Percentiles rank a stretch among this genome's conserved stretches.
Conservation (phyloP, 352 stramenopile genomes). For the Phytophthora hybrid region DNA sequence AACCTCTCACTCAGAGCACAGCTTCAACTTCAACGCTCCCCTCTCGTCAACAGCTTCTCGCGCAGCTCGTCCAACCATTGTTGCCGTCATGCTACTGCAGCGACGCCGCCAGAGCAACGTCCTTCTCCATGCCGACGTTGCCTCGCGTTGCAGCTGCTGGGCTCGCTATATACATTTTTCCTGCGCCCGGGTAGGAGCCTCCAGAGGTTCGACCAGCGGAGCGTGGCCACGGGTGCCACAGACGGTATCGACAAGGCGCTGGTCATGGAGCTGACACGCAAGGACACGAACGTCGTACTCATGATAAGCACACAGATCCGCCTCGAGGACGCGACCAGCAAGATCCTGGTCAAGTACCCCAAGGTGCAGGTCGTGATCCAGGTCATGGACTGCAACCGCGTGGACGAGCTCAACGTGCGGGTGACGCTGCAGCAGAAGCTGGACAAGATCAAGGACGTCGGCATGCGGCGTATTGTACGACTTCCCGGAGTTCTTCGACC, state of each 20-base stretch:
- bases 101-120: no score
- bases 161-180: conserved; percentile 88
- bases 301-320: conserved; percentile 98
- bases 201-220: conserved; percentile 97
- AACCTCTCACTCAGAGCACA: no score
- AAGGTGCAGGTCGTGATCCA: conserved; percentile 87
- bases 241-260: conserved; percentile 94
- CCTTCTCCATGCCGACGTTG: no score
- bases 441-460: conserved; percentile 92
- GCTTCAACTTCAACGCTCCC: no score
- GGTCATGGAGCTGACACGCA: conserved; percentile 95
- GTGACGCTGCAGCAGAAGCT: conserved; percentile 60
- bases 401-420: conserved; percentile 80
- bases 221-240: conserved; percentile 97
- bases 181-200: conserved; percentile 94
- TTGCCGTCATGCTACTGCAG: no score
- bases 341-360: conserved; percentile 95
- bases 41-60: no score
- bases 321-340: conserved; percentile 92
- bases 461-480: conserved; percentile 98
- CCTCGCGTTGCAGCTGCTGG: conserved; percentile 59
- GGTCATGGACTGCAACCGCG: conserved; percentile 95
- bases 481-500: conserved; percentile 98
- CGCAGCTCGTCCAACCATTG: no score
- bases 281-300: conserved; percentile 97